A percentile compares a stretch with the other conserved stretches of the same genome.
phyloP scores from a whole-genome alignment of 208 protist species.

The Leishmania martiniquensis region DNA sequence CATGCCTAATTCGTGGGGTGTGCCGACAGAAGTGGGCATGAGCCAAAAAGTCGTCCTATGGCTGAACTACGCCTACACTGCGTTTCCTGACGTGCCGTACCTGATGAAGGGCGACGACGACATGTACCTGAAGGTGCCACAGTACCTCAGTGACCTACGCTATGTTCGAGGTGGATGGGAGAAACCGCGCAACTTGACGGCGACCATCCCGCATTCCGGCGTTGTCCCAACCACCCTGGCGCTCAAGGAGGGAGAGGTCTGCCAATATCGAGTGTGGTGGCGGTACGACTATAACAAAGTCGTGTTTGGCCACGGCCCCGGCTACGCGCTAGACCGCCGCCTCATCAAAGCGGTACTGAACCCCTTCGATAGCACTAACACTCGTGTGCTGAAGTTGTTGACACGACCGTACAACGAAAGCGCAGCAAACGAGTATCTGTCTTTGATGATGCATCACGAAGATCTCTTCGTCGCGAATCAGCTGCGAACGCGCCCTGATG shows the following conservation, averaged over 20 bases:
- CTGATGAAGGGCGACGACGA: conserved; percentile 57
- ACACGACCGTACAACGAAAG: background rate
- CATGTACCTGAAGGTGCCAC: conserved; percentile 49
- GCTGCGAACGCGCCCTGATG: background rate
- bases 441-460: background rate
- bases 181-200: too few relatives aligned
- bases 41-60: conserved; percentile 39
- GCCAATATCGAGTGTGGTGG: background rate
- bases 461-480: background rate
- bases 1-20: conserved; percentile 30
- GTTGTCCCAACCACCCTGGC: background rate
- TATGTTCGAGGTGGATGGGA: too few relatives aligned
- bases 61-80: conserved; percentile 21
- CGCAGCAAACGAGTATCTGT: background rate
- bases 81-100: conserved; percentile 27
- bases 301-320: background rate
- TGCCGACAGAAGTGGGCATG: conserved; percentile 35
- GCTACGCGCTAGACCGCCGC: background rate
- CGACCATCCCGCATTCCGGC: background rate
- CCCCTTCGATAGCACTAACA: background rate
- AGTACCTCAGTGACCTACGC: conserved; percentile 27
- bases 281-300: background rate
- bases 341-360: background rate
- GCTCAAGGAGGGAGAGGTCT: background rate
- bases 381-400: background rate